Percentiles rank a stretch among this genome's conserved stretches.
Evolutionary conservation across 2,329 filamentous ascomycete species (phyloP).

Genomic region (Diaporthe citrichinensis): DNA sequence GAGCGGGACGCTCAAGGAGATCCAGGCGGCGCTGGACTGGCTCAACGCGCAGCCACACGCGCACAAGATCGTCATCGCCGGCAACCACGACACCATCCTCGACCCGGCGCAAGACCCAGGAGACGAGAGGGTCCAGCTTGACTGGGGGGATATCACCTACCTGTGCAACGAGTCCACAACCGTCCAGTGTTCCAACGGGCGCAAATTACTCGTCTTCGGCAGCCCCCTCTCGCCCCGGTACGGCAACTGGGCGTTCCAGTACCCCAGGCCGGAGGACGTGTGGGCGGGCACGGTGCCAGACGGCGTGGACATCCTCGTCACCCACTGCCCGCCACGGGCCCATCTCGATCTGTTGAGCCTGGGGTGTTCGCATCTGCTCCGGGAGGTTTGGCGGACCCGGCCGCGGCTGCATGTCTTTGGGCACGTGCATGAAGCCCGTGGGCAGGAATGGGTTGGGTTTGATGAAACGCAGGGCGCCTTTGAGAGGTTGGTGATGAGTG

Average conservation of each 20-base stretch:
- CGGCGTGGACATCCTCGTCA: conserved; percentile 52
- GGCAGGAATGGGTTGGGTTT: not conserved
- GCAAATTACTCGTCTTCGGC: conserved; percentile 52
- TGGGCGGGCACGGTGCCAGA: conserved; percentile 47
- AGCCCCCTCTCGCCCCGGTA: conserved; percentile 52
- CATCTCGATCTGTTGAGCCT: conserved; percentile 51
- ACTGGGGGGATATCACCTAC: conserved; percentile 53
- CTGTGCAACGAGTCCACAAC: conserved; percentile 49
- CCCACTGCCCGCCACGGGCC: conserved; percentile 50
- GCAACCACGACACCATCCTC: conserved; percentile 63
- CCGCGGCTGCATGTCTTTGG: conserved; percentile 55
- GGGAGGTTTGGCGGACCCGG: conserved; percentile 50
- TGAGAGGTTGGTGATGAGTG: conserved; percentile 3
- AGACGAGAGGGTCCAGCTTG: conserved; percentile 39
- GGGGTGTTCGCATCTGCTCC: conserved; percentile 48
- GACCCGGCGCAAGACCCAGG: conserved; percentile 45
- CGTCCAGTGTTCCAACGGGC: conserved; percentile 48
- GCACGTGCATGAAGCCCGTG: conserved; percentile 52
- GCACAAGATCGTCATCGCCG: conserved; percentile 61
- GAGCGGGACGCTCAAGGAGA: conserved; percentile 57
- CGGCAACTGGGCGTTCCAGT: conserved; percentile 60
- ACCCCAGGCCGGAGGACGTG: conserved; percentile 48
- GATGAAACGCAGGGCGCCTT: conserved; percentile 11
- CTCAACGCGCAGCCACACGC: conserved; percentile 55
- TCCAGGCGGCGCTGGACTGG: conserved; percentile 58